Percentiles rank a stretch among this genome's conserved stretches.
Evolutionary conservation across 805 yeast species (phyloP).

Genomic region (Candida boleticola): DNA sequence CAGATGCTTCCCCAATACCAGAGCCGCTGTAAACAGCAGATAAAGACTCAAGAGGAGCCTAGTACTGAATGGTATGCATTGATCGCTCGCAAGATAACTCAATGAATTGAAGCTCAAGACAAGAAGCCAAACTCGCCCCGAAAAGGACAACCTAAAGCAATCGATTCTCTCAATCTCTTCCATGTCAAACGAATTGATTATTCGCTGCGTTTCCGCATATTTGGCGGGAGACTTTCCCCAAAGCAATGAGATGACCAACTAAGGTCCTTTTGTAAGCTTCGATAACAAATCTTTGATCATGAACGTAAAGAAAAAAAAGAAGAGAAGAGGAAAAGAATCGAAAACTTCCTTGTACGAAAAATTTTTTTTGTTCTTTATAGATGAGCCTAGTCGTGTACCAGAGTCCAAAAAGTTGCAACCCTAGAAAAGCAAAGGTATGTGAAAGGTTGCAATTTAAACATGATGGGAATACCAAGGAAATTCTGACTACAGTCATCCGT

Average conservation of each 20-base stretch:
- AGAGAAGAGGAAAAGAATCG: conserved; percentile 6
- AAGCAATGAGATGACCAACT: conserved; percentile 43
- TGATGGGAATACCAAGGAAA: too few species aligned
- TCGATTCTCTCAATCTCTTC: neutral
- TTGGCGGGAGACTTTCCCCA: conserved; percentile 91
- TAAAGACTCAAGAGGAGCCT: conserved; percentile 5
- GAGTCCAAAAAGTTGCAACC: neutral
- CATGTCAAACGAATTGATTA: conserved; percentile 23
- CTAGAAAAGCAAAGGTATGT: too few species aligned
- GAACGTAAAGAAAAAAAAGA: conserved; percentile 44
- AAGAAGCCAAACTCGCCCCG: neutral
- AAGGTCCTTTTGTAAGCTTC: conserved; percentile 60
- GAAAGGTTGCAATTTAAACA: too few species aligned
- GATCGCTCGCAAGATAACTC: neutral
- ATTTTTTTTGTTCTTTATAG: neutral
- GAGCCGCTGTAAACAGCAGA: conserved; percentile 1
- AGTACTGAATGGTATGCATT: too few species aligned
- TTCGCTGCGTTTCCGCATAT: conserved; percentile 61
- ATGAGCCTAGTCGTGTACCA: neutral
- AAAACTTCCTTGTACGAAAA: neutral
- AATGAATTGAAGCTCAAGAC: neutral
- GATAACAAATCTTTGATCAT: conserved; percentile 77
- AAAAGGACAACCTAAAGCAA: neutral
- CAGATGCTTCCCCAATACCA: neutral
- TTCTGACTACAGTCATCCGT: too few species aligned